These are phyloP conservation scores for Colletotrichum agaves DNA, from an alignment of 2,329 filamentous ascomycete species.

Conservation along the genomic window DNA sequence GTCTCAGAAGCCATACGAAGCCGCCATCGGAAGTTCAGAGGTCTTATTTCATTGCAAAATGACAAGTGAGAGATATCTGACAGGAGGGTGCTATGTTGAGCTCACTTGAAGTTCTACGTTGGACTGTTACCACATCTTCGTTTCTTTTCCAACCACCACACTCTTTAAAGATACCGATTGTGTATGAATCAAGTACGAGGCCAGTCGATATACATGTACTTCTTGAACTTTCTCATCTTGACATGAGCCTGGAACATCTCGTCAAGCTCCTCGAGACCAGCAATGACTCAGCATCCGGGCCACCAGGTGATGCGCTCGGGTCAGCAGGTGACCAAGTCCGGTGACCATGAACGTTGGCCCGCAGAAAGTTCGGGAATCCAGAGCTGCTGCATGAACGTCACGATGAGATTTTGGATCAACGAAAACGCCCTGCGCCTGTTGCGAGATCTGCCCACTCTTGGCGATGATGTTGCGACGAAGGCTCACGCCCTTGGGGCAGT, in stretches of 20 bases:
- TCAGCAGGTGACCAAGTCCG: background rate
- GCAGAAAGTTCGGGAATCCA: slow-evolving; percentile 29
- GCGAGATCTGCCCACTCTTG: slow-evolving; percentile 38
- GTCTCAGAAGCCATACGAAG: background rate
- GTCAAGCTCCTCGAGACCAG: slow-evolving; percentile 39
- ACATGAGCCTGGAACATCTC: slow-evolving; percentile 37
- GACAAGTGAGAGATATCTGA: background rate
- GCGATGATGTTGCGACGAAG: slow-evolving; percentile 39
- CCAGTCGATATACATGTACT: slow-evolving; percentile 23
- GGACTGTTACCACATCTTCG: background rate
- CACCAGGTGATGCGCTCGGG: background rate
- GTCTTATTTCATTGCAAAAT: background rate
- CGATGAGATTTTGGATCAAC: slow-evolving; percentile 39
- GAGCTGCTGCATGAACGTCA: slow-evolving; percentile 41
- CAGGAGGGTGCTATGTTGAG: background rate
- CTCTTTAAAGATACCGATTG: rapidly evolving
- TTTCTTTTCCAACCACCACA: no score
- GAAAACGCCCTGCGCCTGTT: slow-evolving; percentile 40
- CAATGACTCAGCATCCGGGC: slow-evolving; percentile 3
- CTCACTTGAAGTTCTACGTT: no score
- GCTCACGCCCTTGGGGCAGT: slow-evolving; percentile 38
- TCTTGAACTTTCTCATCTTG: slow-evolving; percentile 20
- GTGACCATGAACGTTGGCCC: background rate
- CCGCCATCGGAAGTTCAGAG: no score
- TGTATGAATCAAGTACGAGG: background rate